Conservation (phyloP, 1,284 basidiomycete genomes). For the Apiotrichum porosum region DNA sequence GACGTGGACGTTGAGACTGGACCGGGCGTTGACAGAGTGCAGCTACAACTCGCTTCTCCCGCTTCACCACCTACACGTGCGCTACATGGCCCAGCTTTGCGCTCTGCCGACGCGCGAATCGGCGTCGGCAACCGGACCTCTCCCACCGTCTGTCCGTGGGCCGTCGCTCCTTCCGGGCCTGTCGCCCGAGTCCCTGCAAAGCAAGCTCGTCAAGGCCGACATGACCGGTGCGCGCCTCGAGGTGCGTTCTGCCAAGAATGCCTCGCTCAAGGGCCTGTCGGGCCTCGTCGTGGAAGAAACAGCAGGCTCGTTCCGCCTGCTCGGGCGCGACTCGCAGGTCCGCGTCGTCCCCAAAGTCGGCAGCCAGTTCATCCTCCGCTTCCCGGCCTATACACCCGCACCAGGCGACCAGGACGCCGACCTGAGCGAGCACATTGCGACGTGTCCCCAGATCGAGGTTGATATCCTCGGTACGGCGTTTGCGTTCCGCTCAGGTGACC, state of each 20-base stretch:
- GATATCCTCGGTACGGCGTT: slow-evolving; percentile 49
- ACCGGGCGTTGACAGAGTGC: too few species aligned
- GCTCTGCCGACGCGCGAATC: slow-evolving; percentile 24
- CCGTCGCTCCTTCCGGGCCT: slow-evolving; percentile 46
- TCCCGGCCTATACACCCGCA: slow-evolving; percentile 40
- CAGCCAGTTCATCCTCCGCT: slow-evolving; percentile 44
- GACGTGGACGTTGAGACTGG: background rate
- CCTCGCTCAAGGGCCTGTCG: slow-evolving; percentile 34
- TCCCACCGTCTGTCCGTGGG: slow-evolving; percentile 17
- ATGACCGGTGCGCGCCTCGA: slow-evolving; percentile 47
- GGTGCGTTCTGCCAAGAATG: slow-evolving; percentile 32
- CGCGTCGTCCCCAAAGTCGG: slow-evolving; percentile 49
- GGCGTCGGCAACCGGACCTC: slow-evolving; percentile 27
- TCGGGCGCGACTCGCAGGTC: slow-evolving; percentile 27
- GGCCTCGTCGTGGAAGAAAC: slow-evolving; percentile 53
- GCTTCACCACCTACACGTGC: slow-evolving; percentile 39
- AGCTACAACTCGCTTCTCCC: slow-evolving; percentile 42
- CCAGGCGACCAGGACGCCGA: background rate
- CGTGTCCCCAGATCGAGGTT: slow-evolving; percentile 40
- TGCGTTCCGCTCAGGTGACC: slow-evolving; percentile 46
- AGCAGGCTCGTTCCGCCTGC: slow-evolving; percentile 48
- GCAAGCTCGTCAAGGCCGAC: slow-evolving; percentile 51
- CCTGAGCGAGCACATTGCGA: slow-evolving; percentile 14
- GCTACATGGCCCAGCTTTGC: slow-evolving; percentile 35
- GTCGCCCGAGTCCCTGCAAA: slow-evolving; percentile 28